phyloP scores from a whole-genome alignment of 2,329 filamentous ascomycete genomes.

The Colletotrichum kahawae region DNA sequence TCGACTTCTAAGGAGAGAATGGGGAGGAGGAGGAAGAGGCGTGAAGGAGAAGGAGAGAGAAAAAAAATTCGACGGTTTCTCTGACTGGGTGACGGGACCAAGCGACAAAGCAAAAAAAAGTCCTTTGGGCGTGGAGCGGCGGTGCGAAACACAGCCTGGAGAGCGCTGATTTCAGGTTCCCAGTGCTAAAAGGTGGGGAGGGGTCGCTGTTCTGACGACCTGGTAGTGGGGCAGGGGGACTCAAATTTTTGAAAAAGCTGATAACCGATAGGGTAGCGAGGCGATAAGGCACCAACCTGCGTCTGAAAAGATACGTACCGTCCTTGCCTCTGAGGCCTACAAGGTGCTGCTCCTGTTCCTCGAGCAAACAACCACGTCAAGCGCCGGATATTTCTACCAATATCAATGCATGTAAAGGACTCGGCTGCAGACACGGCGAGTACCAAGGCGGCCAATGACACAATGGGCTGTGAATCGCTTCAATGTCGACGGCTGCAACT shows the following conservation, averaged over 20 bases:
- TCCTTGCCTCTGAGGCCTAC: neutral
- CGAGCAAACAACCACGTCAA: neutral
- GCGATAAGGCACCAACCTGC: conserved; percentile 16
- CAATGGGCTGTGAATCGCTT: neutral
- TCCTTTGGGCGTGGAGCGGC: conserved; percentile 2
- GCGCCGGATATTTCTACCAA: neutral
- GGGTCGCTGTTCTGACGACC: neutral
- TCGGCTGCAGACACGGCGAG: neutral
- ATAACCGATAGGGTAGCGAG: conserved; percentile 19
- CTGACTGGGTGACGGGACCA: conserved; percentile 1
- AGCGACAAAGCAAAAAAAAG: conserved; percentile 12
- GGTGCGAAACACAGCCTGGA: conserved; percentile 16
- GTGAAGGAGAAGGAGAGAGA: conserved; percentile 7
- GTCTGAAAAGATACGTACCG: neutral
- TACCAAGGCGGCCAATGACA: neutral
- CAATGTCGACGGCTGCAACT: neutral
- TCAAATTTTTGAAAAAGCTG: conserved; percentile 21
- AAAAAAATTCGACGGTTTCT: conserved; percentile 10
- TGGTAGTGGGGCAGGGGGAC: neutral
- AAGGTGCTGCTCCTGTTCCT: neutral
- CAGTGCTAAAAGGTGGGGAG: neutral
- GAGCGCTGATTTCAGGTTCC: conserved; percentile 1
- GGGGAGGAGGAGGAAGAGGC: neutral
- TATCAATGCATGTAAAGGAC: neutral
- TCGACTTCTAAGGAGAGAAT: neutral